Evolutionary conservation across 2,329 filamentous ascomycete species (phyloP).

Genomic region (Alternaria conjuncta): DNA sequence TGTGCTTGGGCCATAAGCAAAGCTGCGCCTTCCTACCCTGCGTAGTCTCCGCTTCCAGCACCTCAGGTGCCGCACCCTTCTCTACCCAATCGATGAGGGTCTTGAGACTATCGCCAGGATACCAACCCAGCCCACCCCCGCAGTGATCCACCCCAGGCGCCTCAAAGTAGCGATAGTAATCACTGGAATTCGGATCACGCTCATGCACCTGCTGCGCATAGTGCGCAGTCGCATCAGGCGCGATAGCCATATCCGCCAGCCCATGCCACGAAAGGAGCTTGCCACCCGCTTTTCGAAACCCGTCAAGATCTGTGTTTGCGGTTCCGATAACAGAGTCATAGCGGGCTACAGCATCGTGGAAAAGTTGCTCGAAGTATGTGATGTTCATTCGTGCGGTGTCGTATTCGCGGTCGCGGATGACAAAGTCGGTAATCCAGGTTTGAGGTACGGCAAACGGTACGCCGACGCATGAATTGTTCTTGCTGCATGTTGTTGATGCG

Average conservation of each 20-base stretch:
- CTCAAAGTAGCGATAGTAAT: constrained; percentile 40
- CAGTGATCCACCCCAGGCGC: constrained; percentile 42
- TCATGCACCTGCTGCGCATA: constrained; percentile 21
- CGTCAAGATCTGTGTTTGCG: constrained; percentile 12
- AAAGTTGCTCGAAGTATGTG: constrained; percentile 10
- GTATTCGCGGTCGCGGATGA: constrained; percentile 18
- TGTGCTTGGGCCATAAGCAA: constrained; percentile 22
- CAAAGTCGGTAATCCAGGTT: constrained; percentile 19
- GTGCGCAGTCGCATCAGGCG: constrained; percentile 14
- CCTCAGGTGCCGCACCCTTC: constrained; percentile 28
- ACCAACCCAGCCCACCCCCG: constrained; percentile 24
- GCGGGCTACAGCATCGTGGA: constrained; percentile 11
- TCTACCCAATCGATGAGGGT: constrained; percentile 40
- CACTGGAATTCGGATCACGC: constrained; percentile 13
- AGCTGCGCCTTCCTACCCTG: constrained; percentile 9
- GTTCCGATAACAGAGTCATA: constrained; percentile 21
- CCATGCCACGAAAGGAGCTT: constrained; percentile 35
- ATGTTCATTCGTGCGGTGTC: constrained; percentile 9
- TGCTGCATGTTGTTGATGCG: constrained; percentile 14
- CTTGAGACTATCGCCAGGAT: constrained; percentile 28
- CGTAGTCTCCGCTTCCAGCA: constrained; percentile 17
- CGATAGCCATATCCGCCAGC: constrained; percentile 19
- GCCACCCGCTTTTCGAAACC: constrained; percentile 23
- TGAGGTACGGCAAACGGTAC: constrained; percentile 12
- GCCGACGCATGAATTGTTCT: constrained; percentile 17